Percentiles rank a stretch among this genome's conserved stretches.
Evolutionary conservation across 352 stramenopile genomes (phyloP).

Genomic region (Phytophthora tubulina): DNA sequence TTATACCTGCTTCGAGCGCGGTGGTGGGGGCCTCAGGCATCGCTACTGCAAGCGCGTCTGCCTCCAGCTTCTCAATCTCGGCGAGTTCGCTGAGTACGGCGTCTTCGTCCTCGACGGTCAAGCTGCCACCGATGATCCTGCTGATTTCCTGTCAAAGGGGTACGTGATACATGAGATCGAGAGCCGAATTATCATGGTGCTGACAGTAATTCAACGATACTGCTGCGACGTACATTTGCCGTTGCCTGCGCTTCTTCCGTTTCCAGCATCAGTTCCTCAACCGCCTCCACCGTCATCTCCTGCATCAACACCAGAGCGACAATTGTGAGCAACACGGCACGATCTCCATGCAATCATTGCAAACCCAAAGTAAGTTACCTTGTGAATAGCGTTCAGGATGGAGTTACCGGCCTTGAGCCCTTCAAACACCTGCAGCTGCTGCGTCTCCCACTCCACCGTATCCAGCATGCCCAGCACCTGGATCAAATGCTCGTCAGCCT

Average conservation of each 20-base stretch:
- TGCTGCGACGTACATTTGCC: conserved; percentile 60
- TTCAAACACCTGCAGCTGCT: conserved; percentile 91
- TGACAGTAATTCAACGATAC: conserved; percentile 4
- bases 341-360: background rate
- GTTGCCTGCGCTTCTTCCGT: conserved; percentile 86
- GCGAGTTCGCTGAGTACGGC: conserved; percentile 85
- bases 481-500: conserved; percentile 88
- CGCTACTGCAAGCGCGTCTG: conserved; percentile 53
- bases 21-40: conserved; percentile 71
- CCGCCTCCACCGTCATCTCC: conserved; percentile 90
- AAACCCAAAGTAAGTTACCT: conserved; percentile 44
- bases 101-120: conserved; percentile 89
- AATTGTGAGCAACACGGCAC: background rate
- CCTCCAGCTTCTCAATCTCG: conserved; percentile 85
- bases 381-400: conserved; percentile 89
- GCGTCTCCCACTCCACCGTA: conserved; percentile 90
- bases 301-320: conserved; percentile 27
- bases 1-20: conserved; percentile 47
- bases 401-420: conserved; percentile 90
- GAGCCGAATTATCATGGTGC: background rate
- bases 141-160: conserved; percentile 82
- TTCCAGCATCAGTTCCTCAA: conserved; percentile 91
- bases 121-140: conserved; percentile 73
- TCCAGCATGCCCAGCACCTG: conserved; percentile 89
- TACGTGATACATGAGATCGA: conserved; percentile 4